Evolutionary conservation across 2,329 filamentous ascomycete species (phyloP).

Genomic region (Fusarium equiseti): DNA sequence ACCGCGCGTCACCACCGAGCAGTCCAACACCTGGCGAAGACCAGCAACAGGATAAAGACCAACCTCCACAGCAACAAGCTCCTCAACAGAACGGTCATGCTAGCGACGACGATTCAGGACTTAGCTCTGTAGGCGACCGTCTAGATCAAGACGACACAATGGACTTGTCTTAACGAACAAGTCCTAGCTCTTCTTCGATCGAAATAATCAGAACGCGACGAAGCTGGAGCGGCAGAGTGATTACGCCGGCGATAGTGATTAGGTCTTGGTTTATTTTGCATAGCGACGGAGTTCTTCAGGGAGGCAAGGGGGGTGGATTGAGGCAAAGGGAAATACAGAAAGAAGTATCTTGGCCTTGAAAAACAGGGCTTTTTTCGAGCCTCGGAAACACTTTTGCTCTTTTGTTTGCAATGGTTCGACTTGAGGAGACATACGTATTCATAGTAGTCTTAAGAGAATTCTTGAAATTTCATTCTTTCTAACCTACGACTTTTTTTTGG

Average conservation of each 20-base stretch:
- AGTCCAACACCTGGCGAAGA: conserved; percentile 21
- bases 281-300: conserved; percentile 49
- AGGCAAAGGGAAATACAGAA: conserved; percentile 21
- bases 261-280: conserved; percentile 40
- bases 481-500: neutral
- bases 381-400: conserved; percentile 1
- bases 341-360: conserved; percentile 15
- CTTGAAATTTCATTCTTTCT: neutral
- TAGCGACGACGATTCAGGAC: conserved; percentile 61
- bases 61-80: conserved; percentile 17
- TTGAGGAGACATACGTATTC: neutral
- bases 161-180: conserved; percentile 56
- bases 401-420: conserved; percentile 9
- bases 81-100: conserved; percentile 44
- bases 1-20: conserved; percentile 41
- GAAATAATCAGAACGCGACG: neutral
- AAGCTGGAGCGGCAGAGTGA: neutral
- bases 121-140: conserved; percentile 68
- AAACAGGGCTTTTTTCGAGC: conserved; percentile 1
- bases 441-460: conserved; percentile 3
- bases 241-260: conserved; percentile 3
- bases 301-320: conserved; percentile 6
- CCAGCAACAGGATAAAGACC: conserved; percentile 13
- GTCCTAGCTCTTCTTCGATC: neutral
- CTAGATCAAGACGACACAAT: conserved; percentile 60